Evolutionary conservation across 164 flowering plant species (phyloP).

Genomic region (Stephania cephalantha): DNA sequence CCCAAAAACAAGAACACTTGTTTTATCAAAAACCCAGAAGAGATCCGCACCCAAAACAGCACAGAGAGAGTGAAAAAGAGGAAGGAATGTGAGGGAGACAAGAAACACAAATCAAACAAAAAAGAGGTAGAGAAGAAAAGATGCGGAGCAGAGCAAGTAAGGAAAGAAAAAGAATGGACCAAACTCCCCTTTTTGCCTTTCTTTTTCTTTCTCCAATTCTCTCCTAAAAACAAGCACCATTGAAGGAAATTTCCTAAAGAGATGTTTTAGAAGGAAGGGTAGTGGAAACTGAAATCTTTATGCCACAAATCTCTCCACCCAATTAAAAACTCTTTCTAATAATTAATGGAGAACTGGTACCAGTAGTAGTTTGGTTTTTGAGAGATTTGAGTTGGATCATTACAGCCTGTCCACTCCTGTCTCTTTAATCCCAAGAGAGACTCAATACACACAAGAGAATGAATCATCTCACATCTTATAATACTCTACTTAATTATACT

Average conservation of each 20-base stretch:
- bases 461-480: neutral
- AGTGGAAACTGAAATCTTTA: neutral
- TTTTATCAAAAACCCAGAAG: neutral
- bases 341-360: neutral
- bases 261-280: neutral
- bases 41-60: neutral
- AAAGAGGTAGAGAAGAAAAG: neutral
- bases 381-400: neutral
- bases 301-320: neutral
- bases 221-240: too few species aligned
- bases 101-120: neutral
- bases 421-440: slow-evolving; percentile 1
- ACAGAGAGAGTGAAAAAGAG: too few species aligned
- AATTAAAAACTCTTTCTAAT: neutral
- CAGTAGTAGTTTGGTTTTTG: neutral
- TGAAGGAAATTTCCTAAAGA: neutral
- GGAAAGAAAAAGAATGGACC: neutral
- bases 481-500: neutral
- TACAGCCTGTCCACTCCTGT: neutral
- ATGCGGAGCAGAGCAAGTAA: neutral
- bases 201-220: too few species aligned
- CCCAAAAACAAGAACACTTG: too few species aligned
- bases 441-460: neutral
- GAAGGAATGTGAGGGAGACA: neutral
- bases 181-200: too few species aligned